A percentile compares a stretch with the other conserved stretches of the same genome.
Conservation (phyloP, 176 grass and related monocot species). For the Cenchrus fungigraminus region DNA sequence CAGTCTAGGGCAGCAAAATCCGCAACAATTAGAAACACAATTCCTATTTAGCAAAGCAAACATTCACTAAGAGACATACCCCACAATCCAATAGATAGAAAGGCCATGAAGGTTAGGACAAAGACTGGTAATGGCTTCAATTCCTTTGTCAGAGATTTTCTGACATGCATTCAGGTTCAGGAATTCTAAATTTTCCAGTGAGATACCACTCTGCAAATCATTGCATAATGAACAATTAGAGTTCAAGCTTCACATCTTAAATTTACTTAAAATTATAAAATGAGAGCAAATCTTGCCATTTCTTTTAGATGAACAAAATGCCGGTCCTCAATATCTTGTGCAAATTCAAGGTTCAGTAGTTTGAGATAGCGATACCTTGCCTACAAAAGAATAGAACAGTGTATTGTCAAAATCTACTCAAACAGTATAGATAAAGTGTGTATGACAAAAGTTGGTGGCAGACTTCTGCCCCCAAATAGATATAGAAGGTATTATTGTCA, state of each 20-base stretch:
- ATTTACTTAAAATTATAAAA: neutral
- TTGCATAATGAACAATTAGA: conserved; percentile 13
- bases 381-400: conserved; percentile 49
- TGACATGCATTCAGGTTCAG: conserved; percentile 92
- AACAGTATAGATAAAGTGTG: conserved; percentile 5
- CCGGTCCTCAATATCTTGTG: conserved; percentile 75
- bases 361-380: conserved; percentile 71
- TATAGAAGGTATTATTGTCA: neutral
- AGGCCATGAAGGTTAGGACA: conserved; percentile 59
- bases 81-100: conserved; percentile 91
- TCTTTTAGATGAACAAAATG: conserved; percentile 81
- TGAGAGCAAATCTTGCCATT: conserved; percentile 50
- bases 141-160: conserved; percentile 85
- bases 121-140: conserved; percentile 72
- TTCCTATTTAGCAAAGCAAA: conserved; percentile 19
- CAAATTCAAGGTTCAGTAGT: conserved; percentile 80
- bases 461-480: neutral
- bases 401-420: conserved; percentile 1
- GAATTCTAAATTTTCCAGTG: conserved; percentile 61
- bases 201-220: conserved; percentile 52
- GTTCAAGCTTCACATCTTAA: conserved; percentile 7
- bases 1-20: conserved; percentile 53
- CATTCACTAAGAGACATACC: conserved; percentile 57
- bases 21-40: conserved; percentile 21
- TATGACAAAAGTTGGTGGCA: neutral